Conservation (phyloP, 257 asterid genomes). For the Solanum okadae region DNA sequence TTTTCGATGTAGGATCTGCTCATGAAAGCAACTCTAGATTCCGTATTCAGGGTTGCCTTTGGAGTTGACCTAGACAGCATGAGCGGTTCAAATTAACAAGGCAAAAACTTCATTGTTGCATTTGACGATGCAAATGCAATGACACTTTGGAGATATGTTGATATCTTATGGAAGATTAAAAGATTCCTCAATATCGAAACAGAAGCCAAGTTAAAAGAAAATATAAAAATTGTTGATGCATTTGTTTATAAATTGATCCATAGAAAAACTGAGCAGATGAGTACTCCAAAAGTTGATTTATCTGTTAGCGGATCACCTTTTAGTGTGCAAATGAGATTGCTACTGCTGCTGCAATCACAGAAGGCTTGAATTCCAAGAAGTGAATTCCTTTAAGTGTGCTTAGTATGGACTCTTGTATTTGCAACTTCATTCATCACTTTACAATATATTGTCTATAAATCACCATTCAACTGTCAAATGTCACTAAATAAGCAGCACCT, state of each 20-base stretch:
- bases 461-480: no score
- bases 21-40: slow-evolving; percentile 41
- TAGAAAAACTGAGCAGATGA: slow-evolving; percentile 24
- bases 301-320: slow-evolving; percentile 15
- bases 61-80: slow-evolving; percentile 41
- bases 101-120: slow-evolving; percentile 28
- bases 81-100: slow-evolving; percentile 49
- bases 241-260: slow-evolving; percentile 42
- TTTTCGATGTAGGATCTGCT: slow-evolving; percentile 33
- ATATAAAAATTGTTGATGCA: slow-evolving; percentile 28
- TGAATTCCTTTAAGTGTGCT: no score
- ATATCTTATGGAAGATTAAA: slow-evolving; percentile 40
- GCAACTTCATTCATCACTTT: no score
- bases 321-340: no score
- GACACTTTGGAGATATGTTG: slow-evolving; percentile 40
- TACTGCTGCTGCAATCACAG: no score
- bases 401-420: no score
- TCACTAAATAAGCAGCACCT: no score
- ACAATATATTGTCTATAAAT: no score
- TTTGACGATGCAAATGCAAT: slow-evolving; percentile 46
- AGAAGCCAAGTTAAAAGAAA: slow-evolving; percentile 33
- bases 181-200: slow-evolving; percentile 28
- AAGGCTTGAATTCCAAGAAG: no score
- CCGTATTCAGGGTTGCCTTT: slow-evolving; percentile 38
- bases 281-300: slow-evolving; percentile 10